Conservation (phyloP, 441 rosid genomes). For the Omphalea diandra region DNA sequence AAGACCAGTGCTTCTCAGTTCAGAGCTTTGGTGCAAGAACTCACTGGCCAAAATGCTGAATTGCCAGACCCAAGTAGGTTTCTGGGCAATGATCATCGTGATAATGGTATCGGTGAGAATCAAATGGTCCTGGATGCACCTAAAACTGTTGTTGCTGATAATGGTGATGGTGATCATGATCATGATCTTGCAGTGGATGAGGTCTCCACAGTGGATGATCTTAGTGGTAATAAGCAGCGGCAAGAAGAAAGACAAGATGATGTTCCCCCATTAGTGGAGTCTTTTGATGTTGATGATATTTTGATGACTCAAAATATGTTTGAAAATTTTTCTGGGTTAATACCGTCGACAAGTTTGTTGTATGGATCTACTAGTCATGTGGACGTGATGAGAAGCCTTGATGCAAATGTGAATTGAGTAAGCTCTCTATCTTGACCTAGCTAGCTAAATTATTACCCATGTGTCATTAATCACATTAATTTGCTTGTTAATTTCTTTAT, state of each 20-base stretch:
- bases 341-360: constrained; percentile 16
- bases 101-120: constrained; percentile 7
- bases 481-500: background rate
- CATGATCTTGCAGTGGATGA: constrained; percentile 5
- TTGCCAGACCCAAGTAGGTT: constrained; percentile 34
- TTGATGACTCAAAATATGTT: constrained; percentile 29
- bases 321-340: constrained; percentile 28
- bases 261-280: constrained; percentile 8
- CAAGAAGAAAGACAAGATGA: background rate
- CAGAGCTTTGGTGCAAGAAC: constrained; percentile 51
- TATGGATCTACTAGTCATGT: constrained; percentile 15
- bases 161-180: too few relatives aligned
- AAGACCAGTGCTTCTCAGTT: constrained; percentile 47
- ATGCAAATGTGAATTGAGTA: constrained; percentile 9
- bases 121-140: constrained; percentile 20
- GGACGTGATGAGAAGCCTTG: constrained; percentile 10
- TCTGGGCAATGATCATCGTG: constrained; percentile 6
- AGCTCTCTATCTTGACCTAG: background rate
- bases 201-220: constrained; percentile 18
- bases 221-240: background rate
- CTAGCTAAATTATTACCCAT: too few relatives aligned
- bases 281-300: constrained; percentile 31
- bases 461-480: background rate
- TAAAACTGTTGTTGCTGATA: background rate
- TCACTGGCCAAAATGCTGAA: constrained; percentile 61